Conservation (phyloP, 2,329 filamentous ascomycete species). For the Scolecobasidium constrictum region DNA sequence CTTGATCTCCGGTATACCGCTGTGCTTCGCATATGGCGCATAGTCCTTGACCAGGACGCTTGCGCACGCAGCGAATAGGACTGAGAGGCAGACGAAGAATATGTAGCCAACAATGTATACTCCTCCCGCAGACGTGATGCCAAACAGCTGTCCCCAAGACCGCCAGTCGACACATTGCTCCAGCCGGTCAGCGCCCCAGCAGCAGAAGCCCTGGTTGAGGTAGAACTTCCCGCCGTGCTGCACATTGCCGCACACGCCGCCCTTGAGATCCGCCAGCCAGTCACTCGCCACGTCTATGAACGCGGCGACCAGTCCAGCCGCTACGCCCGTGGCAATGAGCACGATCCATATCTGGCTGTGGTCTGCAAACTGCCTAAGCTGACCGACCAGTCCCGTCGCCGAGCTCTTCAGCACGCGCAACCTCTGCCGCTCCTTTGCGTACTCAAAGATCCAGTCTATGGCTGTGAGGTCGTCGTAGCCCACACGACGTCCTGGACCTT, state of each 20-base stretch:
- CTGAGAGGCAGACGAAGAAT: slow-evolving; percentile 76
- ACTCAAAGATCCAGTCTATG: slow-evolving; percentile 99
- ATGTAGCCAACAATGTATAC: slow-evolving; percentile 79
- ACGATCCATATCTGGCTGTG: slow-evolving; percentile 87
- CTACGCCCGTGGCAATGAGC: slow-evolving; percentile 72
- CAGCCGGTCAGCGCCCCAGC: slow-evolving; percentile 72
- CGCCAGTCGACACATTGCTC: slow-evolving; percentile 80
- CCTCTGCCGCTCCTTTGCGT: slow-evolving; percentile 88
- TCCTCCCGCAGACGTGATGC: slow-evolving; percentile 53
- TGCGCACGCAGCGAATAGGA: slow-evolving; percentile 67
- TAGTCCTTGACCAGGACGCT: slow-evolving; percentile 74
- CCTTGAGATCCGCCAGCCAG: slow-evolving; percentile 89
- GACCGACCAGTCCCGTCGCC: slow-evolving; percentile 60
- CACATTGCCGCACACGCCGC: slow-evolving; percentile 70
- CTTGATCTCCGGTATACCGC: slow-evolving; percentile 96
- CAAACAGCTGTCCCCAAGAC: slow-evolving; percentile 68
- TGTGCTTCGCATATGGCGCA: slow-evolving; percentile 81
- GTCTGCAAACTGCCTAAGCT: slow-evolving; percentile 64
- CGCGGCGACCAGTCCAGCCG: slow-evolving; percentile 75
- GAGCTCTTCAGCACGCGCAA: slow-evolving; percentile 64
- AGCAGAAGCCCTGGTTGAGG: slow-evolving; percentile 84
- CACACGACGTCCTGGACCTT: slow-evolving; percentile 79
- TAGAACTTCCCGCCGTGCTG: slow-evolving; percentile 80
- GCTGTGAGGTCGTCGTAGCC: slow-evolving; percentile 94
- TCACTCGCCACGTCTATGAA: slow-evolving; percentile 82